Conservation (phyloP, 2,329 filamentous ascomycete genomes). For the Grosmannia serpens region DNA sequence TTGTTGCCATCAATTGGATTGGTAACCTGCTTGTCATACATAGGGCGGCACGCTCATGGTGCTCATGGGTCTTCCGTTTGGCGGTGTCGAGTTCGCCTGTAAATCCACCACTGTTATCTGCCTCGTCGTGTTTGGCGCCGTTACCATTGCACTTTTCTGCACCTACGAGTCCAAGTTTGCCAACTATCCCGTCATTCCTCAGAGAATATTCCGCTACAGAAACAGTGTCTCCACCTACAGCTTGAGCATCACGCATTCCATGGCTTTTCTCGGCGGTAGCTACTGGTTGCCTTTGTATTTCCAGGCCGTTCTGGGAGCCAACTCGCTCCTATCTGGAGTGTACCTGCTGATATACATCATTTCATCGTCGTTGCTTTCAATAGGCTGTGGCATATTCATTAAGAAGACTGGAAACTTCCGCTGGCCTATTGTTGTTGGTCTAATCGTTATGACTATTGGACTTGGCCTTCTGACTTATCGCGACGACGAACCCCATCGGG, state of each 20-base stretch:
- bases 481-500: constrained; percentile 22
- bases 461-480: constrained; percentile 41
- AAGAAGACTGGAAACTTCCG: constrained; percentile 28
- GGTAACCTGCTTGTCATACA: constrained; percentile 23
- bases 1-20: constrained; percentile 51
- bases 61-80: constrained; percentile 67
- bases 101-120: constrained; percentile 62
- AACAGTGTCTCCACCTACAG: constrained; percentile 60
- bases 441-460: constrained; percentile 41
- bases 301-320: constrained; percentile 57
- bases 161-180: constrained; percentile 63
- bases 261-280: constrained; percentile 54
- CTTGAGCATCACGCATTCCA: constrained; percentile 59
- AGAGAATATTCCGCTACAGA: constrained; percentile 52
- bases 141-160: constrained; percentile 49
- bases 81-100: constrained; percentile 67
- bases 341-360: constrained; percentile 16
- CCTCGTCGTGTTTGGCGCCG: constrained; percentile 27
- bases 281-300: constrained; percentile 82
- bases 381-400: constrained; percentile 19
- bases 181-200: constrained; percentile 66
- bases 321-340: constrained; percentile 59
- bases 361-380: constrained; percentile 26
- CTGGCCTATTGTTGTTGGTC: constrained; percentile 35
- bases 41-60: neutral